A percentile compares a stretch with the other conserved stretches of the same genome.
Evolutionary conservation across 805 yeast species (phyloP).

Genomic region (Nakazawaea ambrosiae): DNA sequence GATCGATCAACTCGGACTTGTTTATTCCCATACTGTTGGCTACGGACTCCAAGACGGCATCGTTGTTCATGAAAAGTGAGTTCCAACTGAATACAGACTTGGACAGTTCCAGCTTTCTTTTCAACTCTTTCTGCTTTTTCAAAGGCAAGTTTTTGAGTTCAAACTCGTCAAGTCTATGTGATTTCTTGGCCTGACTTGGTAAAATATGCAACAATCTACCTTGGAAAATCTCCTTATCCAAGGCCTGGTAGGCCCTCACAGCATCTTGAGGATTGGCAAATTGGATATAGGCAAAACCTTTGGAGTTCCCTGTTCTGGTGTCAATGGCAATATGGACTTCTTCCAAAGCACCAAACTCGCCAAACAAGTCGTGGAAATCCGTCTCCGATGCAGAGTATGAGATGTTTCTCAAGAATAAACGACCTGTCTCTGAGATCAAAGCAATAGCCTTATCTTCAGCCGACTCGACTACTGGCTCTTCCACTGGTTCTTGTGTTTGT

Average conservation of each 20-base stretch:
- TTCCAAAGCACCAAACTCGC: constrained; percentile 61
- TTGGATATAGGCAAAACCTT: constrained; percentile 86
- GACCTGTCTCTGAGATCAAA: constrained; percentile 61
- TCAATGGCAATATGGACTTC: constrained; percentile 94
- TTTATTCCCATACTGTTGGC: constrained; percentile 78
- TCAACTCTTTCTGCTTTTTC: constrained; percentile 83
- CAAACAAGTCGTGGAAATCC: constrained; percentile 64
- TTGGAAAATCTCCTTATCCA: constrained; percentile 89
- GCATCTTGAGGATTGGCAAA: constrained; percentile 70
- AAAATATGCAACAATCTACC: constrained; percentile 88
- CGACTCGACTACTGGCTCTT: constrained; percentile 20
- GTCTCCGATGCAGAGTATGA: constrained; percentile 71
- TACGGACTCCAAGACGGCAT: constrained; percentile 87
- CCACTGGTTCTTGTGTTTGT: constrained; percentile 6
- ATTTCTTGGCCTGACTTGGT: constrained; percentile 78
- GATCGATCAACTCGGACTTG: constrained; percentile 81
- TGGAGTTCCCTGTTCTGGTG: constrained; percentile 81
- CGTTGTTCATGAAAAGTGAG: constrained; percentile 81
- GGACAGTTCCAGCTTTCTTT: constrained; percentile 76
- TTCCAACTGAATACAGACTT: constrained; percentile 92
- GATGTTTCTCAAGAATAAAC: constrained; percentile 84
- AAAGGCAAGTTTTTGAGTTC: constrained; percentile 86
- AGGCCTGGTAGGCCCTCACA: constrained; percentile 56
- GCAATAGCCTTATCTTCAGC: constrained; percentile 41
- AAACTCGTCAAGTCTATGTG: constrained; percentile 81